phyloP scores from a whole-genome alignment of 257 asterid genomes.

The Misopates orontium region DNA sequence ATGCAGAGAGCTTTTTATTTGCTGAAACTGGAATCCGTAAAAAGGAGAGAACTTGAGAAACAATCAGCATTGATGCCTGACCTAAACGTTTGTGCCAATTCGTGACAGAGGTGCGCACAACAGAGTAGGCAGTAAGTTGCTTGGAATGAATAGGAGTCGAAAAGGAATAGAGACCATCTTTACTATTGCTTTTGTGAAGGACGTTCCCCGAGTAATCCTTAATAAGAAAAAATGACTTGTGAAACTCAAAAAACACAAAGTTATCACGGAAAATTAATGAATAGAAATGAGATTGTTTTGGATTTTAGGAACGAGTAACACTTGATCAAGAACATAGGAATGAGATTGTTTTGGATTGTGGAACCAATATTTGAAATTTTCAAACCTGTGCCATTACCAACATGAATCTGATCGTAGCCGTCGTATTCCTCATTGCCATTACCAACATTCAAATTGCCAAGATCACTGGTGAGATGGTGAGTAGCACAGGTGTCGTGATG shows the following conservation, averaged over 20 bases:
- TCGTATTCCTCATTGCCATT: not conserved
- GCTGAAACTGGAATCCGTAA: too few species aligned
- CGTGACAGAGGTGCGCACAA: too few species aligned
- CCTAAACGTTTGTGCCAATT: too few species aligned
- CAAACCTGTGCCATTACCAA: not conserved
- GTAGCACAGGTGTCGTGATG: not conserved
- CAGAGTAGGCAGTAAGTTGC: too few species aligned
- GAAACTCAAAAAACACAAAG: not conserved
- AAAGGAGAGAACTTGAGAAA: too few species aligned
- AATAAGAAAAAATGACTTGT: not conserved
- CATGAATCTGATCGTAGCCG: too few species aligned
- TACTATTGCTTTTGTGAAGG: not conserved
- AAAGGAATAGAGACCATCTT: too few species aligned
- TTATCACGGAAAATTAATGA: too few species aligned
- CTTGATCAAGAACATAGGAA: not conserved
- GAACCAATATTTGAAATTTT: not conserved
- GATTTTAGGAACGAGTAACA: not conserved
- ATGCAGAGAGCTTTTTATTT: too few species aligned
- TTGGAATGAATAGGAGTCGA: too few species aligned
- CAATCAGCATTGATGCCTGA: too few species aligned
- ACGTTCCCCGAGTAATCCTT: not conserved
- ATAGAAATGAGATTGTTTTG: not conserved
- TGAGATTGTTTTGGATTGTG: not conserved
- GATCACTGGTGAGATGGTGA: not conserved
- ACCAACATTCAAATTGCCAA: too few species aligned